phyloP scores from a whole-genome alignment of 163 green algal species.

The Coccomyxa subellipsoidea region DNA sequence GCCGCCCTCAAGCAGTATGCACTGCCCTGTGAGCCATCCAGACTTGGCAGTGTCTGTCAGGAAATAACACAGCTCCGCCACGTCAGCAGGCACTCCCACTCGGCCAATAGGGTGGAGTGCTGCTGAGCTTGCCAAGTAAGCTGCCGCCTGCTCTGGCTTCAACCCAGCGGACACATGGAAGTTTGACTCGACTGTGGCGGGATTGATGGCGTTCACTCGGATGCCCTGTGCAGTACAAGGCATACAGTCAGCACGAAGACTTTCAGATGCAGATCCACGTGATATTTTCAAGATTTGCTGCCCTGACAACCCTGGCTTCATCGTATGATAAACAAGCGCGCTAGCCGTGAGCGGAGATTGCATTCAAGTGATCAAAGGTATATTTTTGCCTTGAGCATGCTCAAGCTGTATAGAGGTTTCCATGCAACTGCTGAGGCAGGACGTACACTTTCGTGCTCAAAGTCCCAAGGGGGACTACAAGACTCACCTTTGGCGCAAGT shows the following conservation, averaged over 20 bases:
- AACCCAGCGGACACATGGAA: not conserved
- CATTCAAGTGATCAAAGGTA: no score
- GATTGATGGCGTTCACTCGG: slow-evolving; percentile 9
- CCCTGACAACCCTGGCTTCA: no score
- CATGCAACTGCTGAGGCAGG: no score
- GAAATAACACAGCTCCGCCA: not conserved
- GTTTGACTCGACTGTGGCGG: not conserved
- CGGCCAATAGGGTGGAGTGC: not conserved
- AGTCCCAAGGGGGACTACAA: no score
- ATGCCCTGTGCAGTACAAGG: not conserved
- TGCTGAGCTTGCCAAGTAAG: not conserved
- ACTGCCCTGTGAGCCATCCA: slow-evolving; percentile 3
- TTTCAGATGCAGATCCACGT: no score
- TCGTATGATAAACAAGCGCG: no score
- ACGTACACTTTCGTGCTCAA: no score
- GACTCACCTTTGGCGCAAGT: not conserved
- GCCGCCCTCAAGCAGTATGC: not conserved
- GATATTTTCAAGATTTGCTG: no score
- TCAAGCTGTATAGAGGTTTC: no score
- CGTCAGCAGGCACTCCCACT: not conserved
- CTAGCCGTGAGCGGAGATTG: no score
- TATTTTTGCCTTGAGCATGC: no score
- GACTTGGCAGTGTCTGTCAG: not conserved
- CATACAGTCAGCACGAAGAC: no score
- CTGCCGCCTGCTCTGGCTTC: not conserved